Evolutionary conservation across 225 moss, liverwort and hornwort species (phyloP), one percentile per base, ranked within the genome.

Genomic region (Anthoceros angustus): DNA sequence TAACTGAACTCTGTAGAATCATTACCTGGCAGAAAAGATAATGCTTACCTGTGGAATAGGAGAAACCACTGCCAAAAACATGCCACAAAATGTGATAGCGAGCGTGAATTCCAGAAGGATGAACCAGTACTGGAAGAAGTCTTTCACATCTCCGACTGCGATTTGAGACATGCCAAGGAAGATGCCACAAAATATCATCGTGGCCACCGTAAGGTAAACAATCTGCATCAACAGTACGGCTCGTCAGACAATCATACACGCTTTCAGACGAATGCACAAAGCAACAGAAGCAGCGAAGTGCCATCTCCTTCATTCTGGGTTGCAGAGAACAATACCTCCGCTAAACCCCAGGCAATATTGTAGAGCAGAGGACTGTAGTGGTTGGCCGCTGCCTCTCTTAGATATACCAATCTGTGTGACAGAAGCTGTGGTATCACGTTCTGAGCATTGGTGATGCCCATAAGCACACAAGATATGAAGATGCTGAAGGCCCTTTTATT

Each of bases 81-180:
- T 72, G 67, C 94, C 94, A 66, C 91, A 76, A 72, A 85, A 88
- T 24, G 91, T 91, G 65, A 95, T 80, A 45, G 80, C 77, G 67
- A 95, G 64, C 43, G 78, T 72, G 66, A 88, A 72, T 71, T 84
- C 81, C 25, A 84, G 82, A 40, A 85, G 79, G 26, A 90, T 61
- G 66, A 91, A 78, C 79, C 91, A 95, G 70, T 82, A 95, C 20
- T 64, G 84, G 75, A 95, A 95, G 78, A 95, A 95, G 3, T 79
- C 60, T 61, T 77, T 72, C 20, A 82, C 91, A 68, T 71, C 78
- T 64, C 62, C 41, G 26, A 85, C 84, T 68, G 85, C 88, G 15
- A 86, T 77, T 74, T 86, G 83, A 43, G 80, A 73, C 94, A 95
- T 95, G 41, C 84, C 75, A 50, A 86, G 83, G 73, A 95, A 95